Evolutionary conservation across 2,329 filamentous ascomycete species (phyloP).

Genomic region (Venturia pyrina): DNA sequence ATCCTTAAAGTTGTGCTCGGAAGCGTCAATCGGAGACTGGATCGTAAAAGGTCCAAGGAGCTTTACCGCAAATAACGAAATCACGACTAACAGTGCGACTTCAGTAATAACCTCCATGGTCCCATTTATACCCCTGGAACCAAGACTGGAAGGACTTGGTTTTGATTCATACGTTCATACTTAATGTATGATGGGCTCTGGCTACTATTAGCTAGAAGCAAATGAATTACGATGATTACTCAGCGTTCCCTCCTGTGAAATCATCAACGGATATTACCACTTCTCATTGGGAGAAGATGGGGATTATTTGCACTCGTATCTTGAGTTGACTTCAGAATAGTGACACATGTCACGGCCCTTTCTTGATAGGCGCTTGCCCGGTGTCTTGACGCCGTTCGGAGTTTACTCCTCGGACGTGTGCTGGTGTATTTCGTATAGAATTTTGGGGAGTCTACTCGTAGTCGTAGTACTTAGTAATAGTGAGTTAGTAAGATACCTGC

Average conservation of each 20-base stretch:
- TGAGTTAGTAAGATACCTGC: too few relatives aligned
- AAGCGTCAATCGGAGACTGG: slow-evolving; percentile 11
- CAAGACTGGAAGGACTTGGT: not conserved
- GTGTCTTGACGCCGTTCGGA: not conserved
- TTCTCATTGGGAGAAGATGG: too few relatives aligned
- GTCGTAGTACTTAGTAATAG: too few relatives aligned
- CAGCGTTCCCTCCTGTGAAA: not conserved
- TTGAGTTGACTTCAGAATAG: too few relatives aligned
- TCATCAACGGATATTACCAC: not conserved
- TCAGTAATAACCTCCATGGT: not conserved
- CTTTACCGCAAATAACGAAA: not conserved
- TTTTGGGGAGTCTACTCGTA: too few relatives aligned
- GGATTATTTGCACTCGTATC: too few relatives aligned
- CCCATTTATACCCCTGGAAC: not conserved
- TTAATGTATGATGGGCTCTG: not conserved
- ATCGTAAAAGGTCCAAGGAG: slow-evolving; percentile 12
- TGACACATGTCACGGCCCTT: too few relatives aligned
- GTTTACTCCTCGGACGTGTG: not conserved
- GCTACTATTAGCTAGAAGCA: not conserved
- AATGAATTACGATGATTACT: not conserved
- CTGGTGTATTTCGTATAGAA: too few relatives aligned
- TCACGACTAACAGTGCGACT: not conserved
- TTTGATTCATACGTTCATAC: not conserved
- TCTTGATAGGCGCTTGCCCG: not conserved
- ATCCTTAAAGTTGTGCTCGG: slow-evolving; percentile 54